phyloP scores from a whole-genome alignment of 208 protist species.

The Acanthamoeba royreba region DNA sequence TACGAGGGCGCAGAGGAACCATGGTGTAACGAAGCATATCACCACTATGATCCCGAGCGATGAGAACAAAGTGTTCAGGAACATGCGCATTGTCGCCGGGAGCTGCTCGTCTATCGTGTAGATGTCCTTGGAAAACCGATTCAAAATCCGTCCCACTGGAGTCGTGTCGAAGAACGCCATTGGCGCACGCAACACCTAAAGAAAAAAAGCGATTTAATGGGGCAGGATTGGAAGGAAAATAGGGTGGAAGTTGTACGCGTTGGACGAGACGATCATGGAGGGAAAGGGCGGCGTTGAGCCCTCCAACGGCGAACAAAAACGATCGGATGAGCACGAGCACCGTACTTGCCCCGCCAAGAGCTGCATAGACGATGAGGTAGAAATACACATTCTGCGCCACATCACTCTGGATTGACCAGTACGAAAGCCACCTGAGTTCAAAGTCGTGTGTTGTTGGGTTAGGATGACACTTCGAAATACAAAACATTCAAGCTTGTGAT shows the following conservation, averaged over 20 bases:
- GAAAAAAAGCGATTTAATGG: conserved; percentile 17
- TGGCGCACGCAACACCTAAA: conserved; percentile 65
- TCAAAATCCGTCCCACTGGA: conserved; percentile 77
- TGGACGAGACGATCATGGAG: background rate
- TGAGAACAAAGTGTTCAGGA: background rate
- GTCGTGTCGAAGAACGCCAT: conserved; percentile 82
- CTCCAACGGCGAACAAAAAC: background rate
- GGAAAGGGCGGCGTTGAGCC: background rate
- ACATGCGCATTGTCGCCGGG: background rate
- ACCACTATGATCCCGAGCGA: conserved; percentile 56
- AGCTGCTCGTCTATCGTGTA: conserved; percentile 20
- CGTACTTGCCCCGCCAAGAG: background rate
- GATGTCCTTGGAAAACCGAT: conserved; percentile 74
- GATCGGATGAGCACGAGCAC: background rate
- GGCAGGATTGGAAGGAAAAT: background rate
- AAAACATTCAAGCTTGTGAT: background rate
- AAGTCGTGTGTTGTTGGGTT: background rate
- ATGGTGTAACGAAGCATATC: conserved; percentile 59
- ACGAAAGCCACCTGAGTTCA: conserved; percentile 35
- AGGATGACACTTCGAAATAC: background rate
- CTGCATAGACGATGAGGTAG: conserved; percentile 9
- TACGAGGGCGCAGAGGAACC: conserved; percentile 50
- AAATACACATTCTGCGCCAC: background rate
- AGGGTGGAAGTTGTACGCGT: background rate
- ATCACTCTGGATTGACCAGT: background rate